phyloP scores from a whole-genome alignment of 2,329 filamentous ascomycete species.

The Hypoxylon sp. region DNA sequence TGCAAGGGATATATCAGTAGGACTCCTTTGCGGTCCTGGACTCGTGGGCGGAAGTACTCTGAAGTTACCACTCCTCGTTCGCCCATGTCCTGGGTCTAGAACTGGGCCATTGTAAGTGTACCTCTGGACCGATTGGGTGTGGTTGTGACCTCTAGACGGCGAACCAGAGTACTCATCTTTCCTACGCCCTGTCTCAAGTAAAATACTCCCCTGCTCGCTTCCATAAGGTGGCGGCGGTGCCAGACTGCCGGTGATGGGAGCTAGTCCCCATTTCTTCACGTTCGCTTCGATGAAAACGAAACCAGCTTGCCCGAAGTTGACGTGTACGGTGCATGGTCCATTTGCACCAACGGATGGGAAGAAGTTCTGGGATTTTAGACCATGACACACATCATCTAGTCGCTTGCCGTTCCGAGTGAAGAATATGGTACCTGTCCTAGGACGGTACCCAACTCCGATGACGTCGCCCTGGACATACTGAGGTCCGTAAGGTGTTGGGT shows the following conservation, averaged over 20 bases:
- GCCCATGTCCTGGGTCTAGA: constrained; percentile 73
- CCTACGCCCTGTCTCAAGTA: constrained; percentile 83
- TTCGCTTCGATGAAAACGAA: constrained; percentile 99
- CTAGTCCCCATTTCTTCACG: constrained; percentile 99
- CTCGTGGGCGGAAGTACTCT: constrained; percentile 82
- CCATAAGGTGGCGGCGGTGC: constrained; percentile 97
- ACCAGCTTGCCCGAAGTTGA: constrained; percentile 97
- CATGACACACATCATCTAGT: constrained; percentile 92
- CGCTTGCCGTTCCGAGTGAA: constrained; percentile 99
- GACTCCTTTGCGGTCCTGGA: constrained; percentile 88
- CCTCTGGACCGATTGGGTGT: constrained; percentile 60
- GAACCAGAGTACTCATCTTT: constrained; percentile 68
- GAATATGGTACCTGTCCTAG: constrained; percentile 93
- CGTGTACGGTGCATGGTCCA: constrained; percentile 90
- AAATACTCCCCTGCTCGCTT: constrained; percentile 94
- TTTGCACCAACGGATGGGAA: constrained; percentile 98
- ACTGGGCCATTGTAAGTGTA: constrained; percentile 57
- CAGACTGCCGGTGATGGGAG: constrained; percentile 93
- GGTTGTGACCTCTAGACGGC: constrained; percentile 60
- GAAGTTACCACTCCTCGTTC: constrained; percentile 83
- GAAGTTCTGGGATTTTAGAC: constrained; percentile 94
- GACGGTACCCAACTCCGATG: constrained; percentile 93
- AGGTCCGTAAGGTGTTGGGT: constrained; percentile 82
- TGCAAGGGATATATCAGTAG: constrained; percentile 95
- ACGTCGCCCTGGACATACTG: constrained; percentile 93